Base-by-base conservation (phyloP, 1,284 basidiomycete genomes). In the Pseudozyma tsukubaensis region DNA sequence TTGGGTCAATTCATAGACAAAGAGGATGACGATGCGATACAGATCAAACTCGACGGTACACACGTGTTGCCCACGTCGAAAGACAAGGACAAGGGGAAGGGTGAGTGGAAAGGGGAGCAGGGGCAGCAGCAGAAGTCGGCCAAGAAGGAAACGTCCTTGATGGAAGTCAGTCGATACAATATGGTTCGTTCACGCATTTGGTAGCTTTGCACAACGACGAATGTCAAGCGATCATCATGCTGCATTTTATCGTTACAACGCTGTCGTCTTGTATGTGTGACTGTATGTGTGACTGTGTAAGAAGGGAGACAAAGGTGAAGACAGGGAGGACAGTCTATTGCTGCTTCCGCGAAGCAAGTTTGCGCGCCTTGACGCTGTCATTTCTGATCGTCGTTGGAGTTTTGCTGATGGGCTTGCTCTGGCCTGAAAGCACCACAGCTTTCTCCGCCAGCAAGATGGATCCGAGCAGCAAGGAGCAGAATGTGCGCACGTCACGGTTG, bases 111-210 rank as follows among this genome's bases (percentile, higher is more conserved):
- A 59, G 43, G 32, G 29, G 11, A 50, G 50, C 19, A 43, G 37
- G 9, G 52, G 34, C 35, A 10, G 44, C 47, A 24, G 29, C 13
- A 4, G 72, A 72, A 29, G 24, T 29, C 24, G 45, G 51, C 45
- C 5, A 72, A 67, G 45, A 66, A 66, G 47, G 52, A 58, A 8
- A 69, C 54, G 10, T 73, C 68, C 36, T 54, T 84, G 13, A 74
- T 82, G 65, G 82, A 84, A 43, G 78, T 84, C 48, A 72, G 76
- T 48, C 76, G 82, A 14, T 84, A 83, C 48, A 68, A 77, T n/a
- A 79, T 84, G 66, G 74, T 79, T 12, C 76, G 79, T 10, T 79
- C 77, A 19, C 72, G 82, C 39, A 78, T 83, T 42, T 83, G 80
- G 81, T 82, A 57, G 55, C 24, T 18, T 19, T 8, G 32, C 24